Base-by-base conservation (phyloP, 208 protist genomes). In the Leishmania braziliensis region DNA sequence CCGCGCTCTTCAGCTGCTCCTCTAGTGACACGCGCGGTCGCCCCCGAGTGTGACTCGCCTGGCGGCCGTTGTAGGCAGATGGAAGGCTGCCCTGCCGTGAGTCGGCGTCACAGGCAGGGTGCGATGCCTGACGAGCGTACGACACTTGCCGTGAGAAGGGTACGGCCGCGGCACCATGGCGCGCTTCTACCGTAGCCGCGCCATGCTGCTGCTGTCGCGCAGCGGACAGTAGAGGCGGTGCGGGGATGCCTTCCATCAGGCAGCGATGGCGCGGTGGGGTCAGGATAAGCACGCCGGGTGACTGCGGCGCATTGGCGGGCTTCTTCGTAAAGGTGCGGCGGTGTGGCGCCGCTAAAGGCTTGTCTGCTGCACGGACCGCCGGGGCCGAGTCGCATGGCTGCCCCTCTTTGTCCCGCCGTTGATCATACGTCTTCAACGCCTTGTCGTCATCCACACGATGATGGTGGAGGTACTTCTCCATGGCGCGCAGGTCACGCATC, bases 401-500 rank as follows among this genome's bases (percentile, higher is more conserved):
- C 56, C 75, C 53, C 53, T 88, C 80, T 54, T 84, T 60, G 76
- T 79, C 74, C 53, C 70, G 74, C 36, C 79, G 79, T 63, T 79
- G 75, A 53, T 89, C 81, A 78, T 90, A 89, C n/a, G 84, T 87
- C 75, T 89, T 76, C 82, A 96, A 84, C 20, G 89, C 80, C 70
- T 85, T 86, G 23, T 92, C 82, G 72, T 96, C 93, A 26, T 88
- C 80, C 39, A 83, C 84, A 56, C 93, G 93, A 82, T 95, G 93
- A 84, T 93, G 91, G 56, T 88, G 80, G 16, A 96, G 89, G 78
- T 96, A 96, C 36, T 86, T 84, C 81, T 95, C 91, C 79, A 96
- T 96, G 69, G 86, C 84, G 12, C 53, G 84, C 20, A 92, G 81
- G 81, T 96, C 91, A 39, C 90, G 76, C 58, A 85, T 85, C 29